These are phyloP conservation scores for Penicillium arizonense DNA, from an alignment of 495 filamentous ascomycete species.

Conservation along the genomic window DNA sequence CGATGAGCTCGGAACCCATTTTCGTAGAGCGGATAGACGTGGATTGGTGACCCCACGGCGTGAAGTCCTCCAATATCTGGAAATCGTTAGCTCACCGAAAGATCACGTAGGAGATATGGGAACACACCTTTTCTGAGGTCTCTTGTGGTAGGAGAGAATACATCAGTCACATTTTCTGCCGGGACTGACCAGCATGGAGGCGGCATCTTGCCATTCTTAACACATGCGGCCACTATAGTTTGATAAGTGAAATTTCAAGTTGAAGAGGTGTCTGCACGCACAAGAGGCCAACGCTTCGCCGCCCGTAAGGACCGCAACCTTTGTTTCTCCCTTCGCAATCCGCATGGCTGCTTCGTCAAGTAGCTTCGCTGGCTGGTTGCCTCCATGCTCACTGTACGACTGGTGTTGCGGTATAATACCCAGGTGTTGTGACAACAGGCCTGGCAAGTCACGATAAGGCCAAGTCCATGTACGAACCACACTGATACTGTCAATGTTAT, in stretches of 20 bases:
- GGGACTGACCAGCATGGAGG: constrained; percentile 47
- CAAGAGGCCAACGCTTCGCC: constrained; percentile 56
- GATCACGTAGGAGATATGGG: background rate
- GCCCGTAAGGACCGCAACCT: constrained; percentile 52
- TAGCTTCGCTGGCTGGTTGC: constrained; percentile 51
- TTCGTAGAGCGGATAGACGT: constrained; percentile 56
- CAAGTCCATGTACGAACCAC: constrained; percentile 60
- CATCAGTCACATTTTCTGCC: constrained; percentile 23
- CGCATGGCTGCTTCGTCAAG: constrained; percentile 55
- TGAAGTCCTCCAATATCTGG: constrained; percentile 41
- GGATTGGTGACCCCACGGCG: constrained; percentile 49
- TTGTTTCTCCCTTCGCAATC: constrained; percentile 43
- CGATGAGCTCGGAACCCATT: constrained; percentile 50
- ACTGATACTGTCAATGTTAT: constrained; percentile 50
- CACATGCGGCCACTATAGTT: constrained; percentile 29
- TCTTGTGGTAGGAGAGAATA: constrained; percentile 13
- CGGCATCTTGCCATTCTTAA: constrained; percentile 37
- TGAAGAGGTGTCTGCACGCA: constrained; percentile 18
- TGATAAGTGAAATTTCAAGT: constrained; percentile 1
- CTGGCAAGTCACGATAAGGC: constrained; percentile 52
- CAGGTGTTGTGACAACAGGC: constrained; percentile 40
- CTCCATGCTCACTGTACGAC: constrained; percentile 49
- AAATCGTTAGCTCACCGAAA: background rate
- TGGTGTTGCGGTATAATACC: constrained; percentile 36
- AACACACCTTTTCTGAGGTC: constrained; percentile 4